Conservation (phyloP, 2,329 filamentous ascomycete genomes). For the Verticillium nonalfalfae region DNA sequence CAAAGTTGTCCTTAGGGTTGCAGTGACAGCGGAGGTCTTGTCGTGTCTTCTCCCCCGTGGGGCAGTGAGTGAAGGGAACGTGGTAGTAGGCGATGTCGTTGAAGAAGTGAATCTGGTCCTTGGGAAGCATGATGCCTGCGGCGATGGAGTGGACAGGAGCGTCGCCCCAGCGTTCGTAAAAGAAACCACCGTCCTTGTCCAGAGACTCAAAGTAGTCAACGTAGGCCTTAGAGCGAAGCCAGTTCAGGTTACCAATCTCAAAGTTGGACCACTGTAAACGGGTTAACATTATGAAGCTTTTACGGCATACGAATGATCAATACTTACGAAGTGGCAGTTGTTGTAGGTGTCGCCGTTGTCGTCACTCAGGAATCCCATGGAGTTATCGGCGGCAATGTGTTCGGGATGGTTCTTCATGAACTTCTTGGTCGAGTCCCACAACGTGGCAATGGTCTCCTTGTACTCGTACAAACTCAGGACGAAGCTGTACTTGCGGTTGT, state of each 20-base stretch:
- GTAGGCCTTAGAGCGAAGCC: constrained; percentile 86
- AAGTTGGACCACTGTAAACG: constrained; percentile 88
- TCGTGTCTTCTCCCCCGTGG: constrained; percentile 78
- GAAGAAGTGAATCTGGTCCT: constrained; percentile 96
- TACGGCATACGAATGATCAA: background rate
- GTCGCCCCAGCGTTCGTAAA: constrained; percentile 98
- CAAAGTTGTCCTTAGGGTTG: constrained; percentile 95
- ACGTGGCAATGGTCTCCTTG: constrained; percentile 87
- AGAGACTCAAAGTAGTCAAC: constrained; percentile 84
- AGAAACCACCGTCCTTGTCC: constrained; percentile 91
- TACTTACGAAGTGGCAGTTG: constrained; percentile 88
- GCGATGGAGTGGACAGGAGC: constrained; percentile 98
- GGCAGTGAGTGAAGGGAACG: constrained; percentile 96
- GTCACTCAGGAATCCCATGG: constrained; percentile 85
- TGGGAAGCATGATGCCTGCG: constrained; percentile 77
- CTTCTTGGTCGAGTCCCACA: constrained; percentile 93
- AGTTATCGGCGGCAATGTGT: constrained; percentile 78
- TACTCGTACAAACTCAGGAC: constrained; percentile 95
- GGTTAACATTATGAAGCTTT: constrained; percentile 16
- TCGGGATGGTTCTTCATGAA: constrained; percentile 89
- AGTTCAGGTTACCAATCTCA: constrained; percentile 88
- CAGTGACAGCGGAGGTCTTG: constrained; percentile 87
- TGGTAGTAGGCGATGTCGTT: constrained; percentile 99
- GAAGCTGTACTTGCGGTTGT: constrained; percentile 98
- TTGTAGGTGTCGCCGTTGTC: constrained; percentile 91